Evolutionary conservation across 1,139 yeast species (phyloP).

Genomic region (Magnusiomyces paraingens): DNA sequence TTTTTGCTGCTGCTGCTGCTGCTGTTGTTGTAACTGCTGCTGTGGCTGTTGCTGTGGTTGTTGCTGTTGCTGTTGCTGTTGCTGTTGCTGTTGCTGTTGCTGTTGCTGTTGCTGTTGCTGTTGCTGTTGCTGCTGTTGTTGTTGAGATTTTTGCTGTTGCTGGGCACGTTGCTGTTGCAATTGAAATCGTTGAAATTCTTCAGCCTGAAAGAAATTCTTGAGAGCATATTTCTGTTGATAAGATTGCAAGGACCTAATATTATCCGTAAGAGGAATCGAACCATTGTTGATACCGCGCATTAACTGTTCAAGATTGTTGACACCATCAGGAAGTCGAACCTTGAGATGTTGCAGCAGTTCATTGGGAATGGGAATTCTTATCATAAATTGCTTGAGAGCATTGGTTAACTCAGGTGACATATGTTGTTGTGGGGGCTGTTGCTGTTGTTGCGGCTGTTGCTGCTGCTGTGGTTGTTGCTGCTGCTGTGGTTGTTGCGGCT

Average conservation of each 20-base stretch:
- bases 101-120: conserved; percentile 8
- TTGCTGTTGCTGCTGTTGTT: conserved; percentile 15
- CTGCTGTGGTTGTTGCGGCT: conserved; percentile 2
- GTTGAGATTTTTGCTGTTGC: neutral
- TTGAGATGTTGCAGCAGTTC: too few species aligned
- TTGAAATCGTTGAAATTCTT: too few species aligned
- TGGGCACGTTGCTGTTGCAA: conserved; percentile 4
- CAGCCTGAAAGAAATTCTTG: too few species aligned
- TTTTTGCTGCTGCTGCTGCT: conserved; percentile 16
- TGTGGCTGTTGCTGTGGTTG: conserved; percentile 7
- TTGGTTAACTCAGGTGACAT: too few species aligned
- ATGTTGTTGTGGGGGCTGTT: neutral
- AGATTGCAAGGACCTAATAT: too few species aligned
- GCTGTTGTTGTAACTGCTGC: conserved; percentile 4
- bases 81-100: conserved; percentile 14
- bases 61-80: conserved; percentile 1
- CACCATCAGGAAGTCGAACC: too few species aligned
- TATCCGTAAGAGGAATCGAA: too few species aligned
- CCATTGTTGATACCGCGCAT: too few species aligned
- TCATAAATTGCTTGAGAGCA: too few species aligned
- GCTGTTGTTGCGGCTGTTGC: conserved; percentile 1
- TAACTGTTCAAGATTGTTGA: too few species aligned
- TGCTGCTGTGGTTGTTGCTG: conserved; percentile 5
- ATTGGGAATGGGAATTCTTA: too few species aligned
- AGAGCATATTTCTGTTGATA: too few species aligned